Evolutionary conservation across 202 grass and related monocot genomes (phyloP), one percentile per base, ranked within the genome.

Genomic region (Digitaria exilis): DNA sequence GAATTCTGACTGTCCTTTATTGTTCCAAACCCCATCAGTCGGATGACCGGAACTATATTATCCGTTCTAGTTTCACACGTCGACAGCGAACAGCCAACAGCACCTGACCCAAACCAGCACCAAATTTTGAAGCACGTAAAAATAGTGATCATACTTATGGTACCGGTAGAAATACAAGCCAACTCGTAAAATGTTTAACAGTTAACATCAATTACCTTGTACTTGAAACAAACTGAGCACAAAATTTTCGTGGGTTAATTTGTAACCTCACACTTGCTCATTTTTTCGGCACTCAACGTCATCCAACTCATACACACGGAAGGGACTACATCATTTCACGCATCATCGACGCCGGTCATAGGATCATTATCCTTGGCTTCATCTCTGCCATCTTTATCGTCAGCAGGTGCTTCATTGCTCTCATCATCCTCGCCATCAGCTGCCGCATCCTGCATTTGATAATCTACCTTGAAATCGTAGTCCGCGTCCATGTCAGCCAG

Each of bases 381-480:
- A 46, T 71, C 86, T 44, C 28, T 71, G 7, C 39, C 76, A 37
- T 80, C 80, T 16, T 75, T 56, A 26, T 73, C 65, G 14, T 87
- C 78, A 0, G 19, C 21, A 0, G 5, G 63, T 13, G 51, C 68
- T 76, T 88, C 82, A 60, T 45, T 85, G 24, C 2, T 76, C 24
- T 54, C 65, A 13, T 29, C 46, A 3, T 78, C 80, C 7, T 83
- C 63, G 7, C 74, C 73, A 29, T 86, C 76, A 0, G 62, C 21
- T 0, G n/a, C 29, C 3, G 57, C 74, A 62, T 96, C 89, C 83
- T 56, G 90, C 91, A 92, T 96, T n/a, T 75, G 84, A 57, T 94
- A 99, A 89, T 99, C 96, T 13, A 99, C 91, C 82, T 94, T 99
- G 78, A 99, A 99, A 80, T 99, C 89, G 37, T 96, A 99, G 78